Evolutionary conservation across 352 stramenopile species (phyloP).

Genomic region (Phytophthora hybrid): DNA sequence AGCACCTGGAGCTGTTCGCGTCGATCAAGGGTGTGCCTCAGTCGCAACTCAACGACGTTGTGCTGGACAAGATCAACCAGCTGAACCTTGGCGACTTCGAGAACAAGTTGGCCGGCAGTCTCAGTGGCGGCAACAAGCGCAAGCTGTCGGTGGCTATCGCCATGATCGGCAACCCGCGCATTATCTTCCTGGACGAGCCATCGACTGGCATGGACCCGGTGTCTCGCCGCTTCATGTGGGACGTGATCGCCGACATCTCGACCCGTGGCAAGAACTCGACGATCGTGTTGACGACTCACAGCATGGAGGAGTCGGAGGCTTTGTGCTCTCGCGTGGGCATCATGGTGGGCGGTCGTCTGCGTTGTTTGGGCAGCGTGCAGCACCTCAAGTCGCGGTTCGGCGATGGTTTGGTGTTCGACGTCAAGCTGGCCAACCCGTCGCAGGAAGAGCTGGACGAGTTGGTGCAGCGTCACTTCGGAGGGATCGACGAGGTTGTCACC

Average conservation of each 20-base stretch:
- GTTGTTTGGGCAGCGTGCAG: constrained; percentile 90
- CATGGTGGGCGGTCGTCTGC: constrained; percentile 87
- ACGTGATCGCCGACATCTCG: constrained; percentile 84
- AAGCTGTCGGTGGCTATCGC: constrained; percentile 96
- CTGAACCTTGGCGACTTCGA: constrained; percentile 85
- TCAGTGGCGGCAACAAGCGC: constrained; percentile 95
- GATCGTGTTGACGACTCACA: constrained; percentile 95
- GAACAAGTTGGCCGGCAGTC: constrained; percentile 78
- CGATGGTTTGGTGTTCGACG: constrained; percentile 90
- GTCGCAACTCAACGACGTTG: constrained; percentile 55
- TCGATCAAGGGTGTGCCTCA: constrained; percentile 85
- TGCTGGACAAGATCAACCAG: constrained; percentile 83
- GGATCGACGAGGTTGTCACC: constrained; percentile 45
- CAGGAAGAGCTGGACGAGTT: constrained; percentile 48
- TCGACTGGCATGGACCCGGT: constrained; percentile 96
- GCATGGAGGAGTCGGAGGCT: constrained; percentile 96
- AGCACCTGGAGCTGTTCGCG: constrained; percentile 90
- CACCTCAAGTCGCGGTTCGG: constrained; percentile 91
- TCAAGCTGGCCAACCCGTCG: constrained; percentile 49
- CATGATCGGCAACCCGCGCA: constrained; percentile 93
- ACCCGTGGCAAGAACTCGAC: constrained; percentile 72
- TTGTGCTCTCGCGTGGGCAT: constrained; percentile 96
- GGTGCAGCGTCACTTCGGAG: constrained; percentile 33
- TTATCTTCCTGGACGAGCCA: constrained; percentile 94
- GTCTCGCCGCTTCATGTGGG: constrained; percentile 94